A percentile compares a stretch with the other conserved stretches of the same genome.
These are phyloP conservation scores for Meyerozyma elateridarum DNA, from an alignment of 1,139 yeast genomes.

Conservation along the genomic window DNA sequence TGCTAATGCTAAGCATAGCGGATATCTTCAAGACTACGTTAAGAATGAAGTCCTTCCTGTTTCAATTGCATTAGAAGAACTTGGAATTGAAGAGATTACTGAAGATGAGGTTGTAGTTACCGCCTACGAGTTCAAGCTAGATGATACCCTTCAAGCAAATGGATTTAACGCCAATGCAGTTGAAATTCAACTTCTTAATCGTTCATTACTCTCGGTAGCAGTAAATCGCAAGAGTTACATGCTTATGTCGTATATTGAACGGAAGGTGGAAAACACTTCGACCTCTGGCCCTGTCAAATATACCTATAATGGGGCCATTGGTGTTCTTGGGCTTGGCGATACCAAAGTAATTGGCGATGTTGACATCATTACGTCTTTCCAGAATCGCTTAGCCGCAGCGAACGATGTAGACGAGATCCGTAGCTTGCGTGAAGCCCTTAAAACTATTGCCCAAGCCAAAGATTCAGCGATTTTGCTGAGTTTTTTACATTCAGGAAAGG, in stretches of 20 bases:
- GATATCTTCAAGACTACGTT: constrained; percentile 38
- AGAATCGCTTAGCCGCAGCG: constrained; percentile 24
- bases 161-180: constrained; percentile 43
- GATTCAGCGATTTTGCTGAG: constrained; percentile 50
- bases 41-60: constrained; percentile 52
- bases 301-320: too few relatives aligned
- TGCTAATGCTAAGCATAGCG: constrained; percentile 44
- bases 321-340: too few relatives aligned
- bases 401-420: constrained; percentile 34
- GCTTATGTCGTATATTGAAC: constrained; percentile 45
- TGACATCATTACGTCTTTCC: constrained; percentile 52
- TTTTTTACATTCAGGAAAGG: constrained; percentile 52
- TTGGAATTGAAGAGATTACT: constrained; percentile 60
- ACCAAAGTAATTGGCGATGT: too few relatives aligned
- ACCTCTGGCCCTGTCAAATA: constrained; percentile 8
- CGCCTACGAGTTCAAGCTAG: constrained; percentile 58
- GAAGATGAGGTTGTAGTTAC: constrained; percentile 75
- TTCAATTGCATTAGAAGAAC: constrained; percentile 53
- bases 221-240: constrained; percentile 35
- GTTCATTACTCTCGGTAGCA: constrained; percentile 38
- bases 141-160: constrained; percentile 59
- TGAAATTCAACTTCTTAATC: constrained; percentile 35
- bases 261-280: constrained; percentile 27
- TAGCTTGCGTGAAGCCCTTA: constrained; percentile 46
- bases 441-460: constrained; percentile 41